Evolutionary conservation across 1,284 basidiomycete species (phyloP), one percentile per base, ranked within the genome.

Genomic region (Macrocystidia cucumis): DNA sequence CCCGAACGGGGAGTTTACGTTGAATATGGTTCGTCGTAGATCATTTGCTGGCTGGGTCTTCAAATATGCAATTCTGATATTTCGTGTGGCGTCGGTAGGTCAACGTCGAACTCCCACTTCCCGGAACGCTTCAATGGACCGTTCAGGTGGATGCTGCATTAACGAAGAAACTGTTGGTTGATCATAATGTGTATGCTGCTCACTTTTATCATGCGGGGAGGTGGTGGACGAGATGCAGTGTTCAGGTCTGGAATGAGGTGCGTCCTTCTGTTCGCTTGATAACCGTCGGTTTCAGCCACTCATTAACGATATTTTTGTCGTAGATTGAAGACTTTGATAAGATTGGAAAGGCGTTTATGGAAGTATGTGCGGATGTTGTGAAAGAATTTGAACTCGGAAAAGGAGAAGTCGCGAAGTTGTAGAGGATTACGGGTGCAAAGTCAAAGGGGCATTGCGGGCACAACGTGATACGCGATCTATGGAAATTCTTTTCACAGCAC

Each of bases 171-270:
- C 46, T 74, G 29, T 50, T 76, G 9, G 47, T 51, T 1, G 59
- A 65, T 14, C 57, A 63, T 42, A 72, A 72, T 20, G 58, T 60
- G 1, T 71, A 60, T 43, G 60, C 63, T 3, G 56, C 61, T 0
- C 50, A 57, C 27, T 78, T 59, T 42, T 63, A 61, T 35, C 83
- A 88, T 48, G 73, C 73, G 35, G 71, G 67, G 0, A 65, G 59
- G 18, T 86, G 80, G 80, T 88, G 82, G 79, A 66, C 68, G 3
- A 64, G 86, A 26, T 75, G 74, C 50, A 80, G 78, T 40, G 73
- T 67, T 6, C 86, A 89, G 52, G 69, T 89, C 1, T 90, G 71
- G 69, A 78, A 72, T 36, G 83, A 87, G 60, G 80, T 83, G 42
- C 17, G 69, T 61, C n/a, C n/a, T n/a, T n/a, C n/a, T n/a, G n/a